Evolutionary conservation across 495 filamentous ascomycete genomes (phyloP), one percentile per base, ranked within the genome.

Genomic region (Aspergillus leporis): DNA sequence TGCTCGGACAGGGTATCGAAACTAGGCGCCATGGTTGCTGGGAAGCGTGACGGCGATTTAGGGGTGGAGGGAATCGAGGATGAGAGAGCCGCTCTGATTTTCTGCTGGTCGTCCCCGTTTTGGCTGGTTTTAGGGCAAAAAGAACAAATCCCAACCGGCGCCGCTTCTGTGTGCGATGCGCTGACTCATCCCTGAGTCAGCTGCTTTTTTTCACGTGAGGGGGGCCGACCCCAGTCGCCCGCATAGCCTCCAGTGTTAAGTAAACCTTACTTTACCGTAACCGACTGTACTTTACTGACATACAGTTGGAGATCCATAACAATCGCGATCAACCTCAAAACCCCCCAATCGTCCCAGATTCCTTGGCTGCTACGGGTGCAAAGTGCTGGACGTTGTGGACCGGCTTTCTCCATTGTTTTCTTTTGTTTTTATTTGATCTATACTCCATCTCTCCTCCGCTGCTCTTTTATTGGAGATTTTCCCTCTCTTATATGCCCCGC

Each of bases 1-100:
- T 95, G 91, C 72, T 92, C 88, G 63, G 91, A 76, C 59, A 89
- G 73, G 57, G 83, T 83, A 61, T 88, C 81, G 69, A 84, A 88
- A 80, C 82, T 93, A 79, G 83, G 92, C 74, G 86, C 83, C 86
- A 89, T 89, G 66, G 58, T 81, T 70, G 68, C 65, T 66, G 62
- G 63, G 58, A 62, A 55, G 16, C 31, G 59, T 55, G 61, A 58
- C 62, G 55, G 53, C 48, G 46, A 53, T 36, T n/a, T 45, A 52
- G 41, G 22, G 7, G 56, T 23, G 21, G 30, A 51, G 51, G 6
- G 58, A 25, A 38, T 40, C 21, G 59, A 61, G 38, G 53, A 57
- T 46, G 61, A 40, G 61, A 58, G 59, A 62, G 46, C 41, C 56
- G 62, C 47, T 46, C 53, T 50, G 58, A 65, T 54, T 66, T 66